A percentile compares a stretch with the other conserved stretches of the same genome.
Evolutionary conservation across 139 green algal species (phyloP).

Genomic region (Desmodesmus armatus): DNA sequence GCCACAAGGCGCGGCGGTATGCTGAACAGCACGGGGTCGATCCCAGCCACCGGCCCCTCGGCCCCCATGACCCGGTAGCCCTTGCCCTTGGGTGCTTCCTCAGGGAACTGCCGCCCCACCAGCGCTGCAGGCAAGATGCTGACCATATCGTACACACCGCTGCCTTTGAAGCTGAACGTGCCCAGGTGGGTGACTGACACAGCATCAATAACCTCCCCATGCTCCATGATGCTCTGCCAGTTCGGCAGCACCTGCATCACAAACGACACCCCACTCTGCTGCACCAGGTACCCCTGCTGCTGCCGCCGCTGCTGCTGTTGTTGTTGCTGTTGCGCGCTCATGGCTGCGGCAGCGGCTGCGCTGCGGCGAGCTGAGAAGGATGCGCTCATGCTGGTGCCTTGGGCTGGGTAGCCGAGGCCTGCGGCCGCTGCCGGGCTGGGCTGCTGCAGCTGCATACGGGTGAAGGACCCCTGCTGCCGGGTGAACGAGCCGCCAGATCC

Average conservation of each 20-base stretch:
- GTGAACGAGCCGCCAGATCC: too few species aligned
- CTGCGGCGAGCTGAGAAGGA: background rate
- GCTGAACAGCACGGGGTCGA: background rate
- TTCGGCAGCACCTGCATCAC: background rate
- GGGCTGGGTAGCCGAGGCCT: too few species aligned
- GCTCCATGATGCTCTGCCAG: background rate
- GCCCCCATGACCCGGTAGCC: background rate
- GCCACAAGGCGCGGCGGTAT: background rate
- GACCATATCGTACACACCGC: conserved; percentile 11
- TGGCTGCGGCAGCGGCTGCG: background rate
- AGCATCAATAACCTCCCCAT: too few species aligned
- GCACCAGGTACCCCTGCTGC: background rate
- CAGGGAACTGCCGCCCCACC: background rate
- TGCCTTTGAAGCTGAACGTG: conserved; percentile 17
- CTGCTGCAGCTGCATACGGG: too few species aligned
- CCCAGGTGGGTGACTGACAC: background rate
- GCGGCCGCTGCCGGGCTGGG: too few species aligned
- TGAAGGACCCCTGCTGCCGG: too few species aligned
- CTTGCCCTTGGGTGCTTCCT: conserved; percentile 6
- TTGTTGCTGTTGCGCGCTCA: background rate
- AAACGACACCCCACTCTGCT: too few species aligned
- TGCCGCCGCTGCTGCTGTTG: background rate
- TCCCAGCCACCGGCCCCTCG: background rate
- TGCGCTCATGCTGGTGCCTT: too few species aligned
- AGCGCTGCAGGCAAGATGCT: background rate